These are phyloP conservation scores for Limnomonas spitsbergensis DNA, from an alignment of 139 green algal genomes.

Conservation along the genomic window DNA sequence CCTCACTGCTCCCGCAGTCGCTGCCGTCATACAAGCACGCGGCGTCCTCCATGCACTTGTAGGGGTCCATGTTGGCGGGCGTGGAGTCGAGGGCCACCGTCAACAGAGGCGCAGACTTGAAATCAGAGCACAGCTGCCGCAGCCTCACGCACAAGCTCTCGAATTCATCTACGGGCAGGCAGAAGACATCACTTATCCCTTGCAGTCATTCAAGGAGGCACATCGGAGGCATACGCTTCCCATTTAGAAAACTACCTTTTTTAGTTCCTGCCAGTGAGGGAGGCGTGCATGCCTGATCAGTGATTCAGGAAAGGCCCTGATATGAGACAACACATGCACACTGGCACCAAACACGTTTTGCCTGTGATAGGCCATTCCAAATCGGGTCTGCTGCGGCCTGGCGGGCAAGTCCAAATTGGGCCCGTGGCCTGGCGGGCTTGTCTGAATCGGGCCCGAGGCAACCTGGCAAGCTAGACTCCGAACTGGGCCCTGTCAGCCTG, in stretches of 20 bases:
- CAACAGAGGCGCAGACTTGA: not conserved
- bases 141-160: slow-evolving; percentile 4
- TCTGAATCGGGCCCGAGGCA: no score
- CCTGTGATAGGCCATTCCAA: no score
- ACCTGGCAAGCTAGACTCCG: not conserved
- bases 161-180: slow-evolving; percentile 8
- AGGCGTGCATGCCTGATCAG: not conserved
- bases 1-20: not conserved
- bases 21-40: not conserved
- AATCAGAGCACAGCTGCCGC: not conserved
- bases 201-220: no score
- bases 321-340: not conserved
- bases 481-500: not conserved
- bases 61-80: not conserved
- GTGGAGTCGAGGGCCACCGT: not conserved
- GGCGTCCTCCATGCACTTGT: not conserved
- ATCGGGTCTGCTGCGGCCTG: no score
- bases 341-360: no score
- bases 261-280: no score
- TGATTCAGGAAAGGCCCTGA: not conserved
- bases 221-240: not conserved
- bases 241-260: not conserved
- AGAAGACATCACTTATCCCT: not conserved
- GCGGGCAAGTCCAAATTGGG: no score
- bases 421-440: no score